Base-by-base conservation (phyloP, 345 rosid genomes). In the Populus pruinosa region DNA sequence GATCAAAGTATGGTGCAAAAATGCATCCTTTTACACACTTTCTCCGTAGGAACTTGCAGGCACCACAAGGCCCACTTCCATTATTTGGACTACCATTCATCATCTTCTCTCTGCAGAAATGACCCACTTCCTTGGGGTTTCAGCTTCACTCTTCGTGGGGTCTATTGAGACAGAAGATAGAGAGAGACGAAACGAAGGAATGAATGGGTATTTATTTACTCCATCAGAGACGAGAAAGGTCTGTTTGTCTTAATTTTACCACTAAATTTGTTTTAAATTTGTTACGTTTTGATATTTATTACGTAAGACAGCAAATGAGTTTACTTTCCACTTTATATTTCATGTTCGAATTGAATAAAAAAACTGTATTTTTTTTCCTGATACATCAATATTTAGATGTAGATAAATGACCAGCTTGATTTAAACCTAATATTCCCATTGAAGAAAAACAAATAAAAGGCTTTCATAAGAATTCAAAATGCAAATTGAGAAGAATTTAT, bases 1-100 rank as follows among this genome's bases (percentile, higher is more conserved):
- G 81, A 80, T 92, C 96, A 72, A 93, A 95, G 63, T 95, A 91
- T 1, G 98, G 98, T 44, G 96, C 96, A 73, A 93, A 93, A 31
- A 93, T 85, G 83, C 99, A 95, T 1, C 92, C 96, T 75, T 80
- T 84, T 61, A 89, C 86, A 49, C 98, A 95, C 80, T 95, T 95
- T 71, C 96, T 83, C 79, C 97, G 65, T 12, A 95, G 88, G 82
- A 93, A 91, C 83, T 93, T 93, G 91, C 98, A 95, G 6, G 96
- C 99, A 14, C 97, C 98, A 56, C 97, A 91, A 11, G 98, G 98
- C 74, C 96, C 91, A 80, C 87, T 85, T 43, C 89, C 88, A 36
- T 83, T 39, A 17, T 43, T 39, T 33, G 29, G n/a, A 36, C 47
- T 1, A 6, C 25, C 76, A 66, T 20, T 14, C 21, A 43, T 64